phyloP scores from a whole-genome alignment of 805 yeast species.

The Myxozyma kluyveri region DNA sequence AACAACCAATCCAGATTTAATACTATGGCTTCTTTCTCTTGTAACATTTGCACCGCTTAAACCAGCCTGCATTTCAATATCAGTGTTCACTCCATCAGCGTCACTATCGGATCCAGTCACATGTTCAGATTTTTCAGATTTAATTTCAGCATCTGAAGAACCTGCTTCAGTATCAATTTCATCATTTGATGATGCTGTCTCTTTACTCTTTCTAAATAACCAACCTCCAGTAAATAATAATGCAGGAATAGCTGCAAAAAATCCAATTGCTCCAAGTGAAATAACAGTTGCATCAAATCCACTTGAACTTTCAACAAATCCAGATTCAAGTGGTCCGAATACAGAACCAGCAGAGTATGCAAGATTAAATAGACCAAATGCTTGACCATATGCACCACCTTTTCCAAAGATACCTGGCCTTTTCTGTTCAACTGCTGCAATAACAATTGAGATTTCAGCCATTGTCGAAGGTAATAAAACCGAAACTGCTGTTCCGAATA shows the following conservation, averaged over 20 bases:
- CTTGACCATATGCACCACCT: slow-evolving; percentile 39
- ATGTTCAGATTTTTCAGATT: no score
- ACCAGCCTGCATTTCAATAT: no score
- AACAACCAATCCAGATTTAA: no score
- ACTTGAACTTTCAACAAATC: slow-evolving; percentile 26
- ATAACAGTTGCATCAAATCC: slow-evolving; percentile 34
- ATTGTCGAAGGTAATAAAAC: slow-evolving; percentile 33
- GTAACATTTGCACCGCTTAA: no score
- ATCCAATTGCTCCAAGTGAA: slow-evolving; percentile 11
- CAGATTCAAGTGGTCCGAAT: slow-evolving; percentile 39
- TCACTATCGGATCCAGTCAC: no score
- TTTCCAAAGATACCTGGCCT: slow-evolving; percentile 36
- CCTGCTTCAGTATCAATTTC: not conserved
- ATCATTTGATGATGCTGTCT: not conserved
- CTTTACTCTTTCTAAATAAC: slow-evolving; percentile 9
- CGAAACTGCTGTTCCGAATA: slow-evolving; percentile 33
- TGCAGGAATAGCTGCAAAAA: slow-evolving; percentile 30
- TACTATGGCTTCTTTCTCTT: no score
- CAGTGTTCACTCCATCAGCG: no score
- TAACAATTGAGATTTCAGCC: slow-evolving; percentile 35
- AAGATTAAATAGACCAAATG: slow-evolving; percentile 38
- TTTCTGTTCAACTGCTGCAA: slow-evolving; percentile 30
- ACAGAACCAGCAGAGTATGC: slow-evolving; percentile 38
- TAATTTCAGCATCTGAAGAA: no score
- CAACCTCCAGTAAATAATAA: slow-evolving; percentile 35